Base-by-base conservation (phyloP, 2,329 filamentous ascomycete species). In the Neurospora sp. region DNA sequence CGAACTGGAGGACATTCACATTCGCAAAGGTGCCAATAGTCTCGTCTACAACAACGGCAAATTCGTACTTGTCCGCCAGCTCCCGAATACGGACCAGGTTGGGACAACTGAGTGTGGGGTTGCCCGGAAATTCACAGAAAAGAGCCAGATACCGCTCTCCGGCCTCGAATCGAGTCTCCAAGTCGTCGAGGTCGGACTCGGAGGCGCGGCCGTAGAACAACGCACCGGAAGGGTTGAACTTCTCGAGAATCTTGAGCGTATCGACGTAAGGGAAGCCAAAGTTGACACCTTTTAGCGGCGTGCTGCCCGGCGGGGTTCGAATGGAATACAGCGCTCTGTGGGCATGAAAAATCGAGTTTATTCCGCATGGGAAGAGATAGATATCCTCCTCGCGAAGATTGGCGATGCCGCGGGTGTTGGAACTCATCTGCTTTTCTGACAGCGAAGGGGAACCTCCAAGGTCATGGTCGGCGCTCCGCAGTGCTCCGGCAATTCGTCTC, bases 261-360 rank as follows among this genome's bases (percentile, higher is more conserved):
- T 99, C 96, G 68, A 97, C 93, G 76, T 99, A 99, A 0, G 96
- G 93, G 75, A 99, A 99, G n/a, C 96, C 96, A 77, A 93, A 97
- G 76, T 91, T 94, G 77, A 99, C 89, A 79, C 93, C 96, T 80
- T 92, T 91, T 71, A 87, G 78, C 52, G 52, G 52, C 7, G 28
- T 62, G 8, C 84, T 82, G 3, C 89, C 89, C 7, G 52, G 28
- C 28, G 23, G 52, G 52, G 52, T 62, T 43, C 90, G 87, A 0
- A 88, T 85, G 68, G 84, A 82, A 72, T 95, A 82, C 68, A 97
- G 82, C 62, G 87, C 88, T 67, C 91, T 89, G 78, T 99, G 96
- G 0, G 92, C 86, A 75, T 93, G 93, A 82, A 93, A 99, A 66
- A 99, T 97, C 68, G 95, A 89, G 77, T 93, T 97, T 94, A 99